A percentile compares a stretch with the other conserved stretches of the same genome.
These are phyloP conservation scores for Strobilomyces dryophilus DNA, from an alignment of 768 basidiomycete species.

Conservation along the genomic window DNA sequence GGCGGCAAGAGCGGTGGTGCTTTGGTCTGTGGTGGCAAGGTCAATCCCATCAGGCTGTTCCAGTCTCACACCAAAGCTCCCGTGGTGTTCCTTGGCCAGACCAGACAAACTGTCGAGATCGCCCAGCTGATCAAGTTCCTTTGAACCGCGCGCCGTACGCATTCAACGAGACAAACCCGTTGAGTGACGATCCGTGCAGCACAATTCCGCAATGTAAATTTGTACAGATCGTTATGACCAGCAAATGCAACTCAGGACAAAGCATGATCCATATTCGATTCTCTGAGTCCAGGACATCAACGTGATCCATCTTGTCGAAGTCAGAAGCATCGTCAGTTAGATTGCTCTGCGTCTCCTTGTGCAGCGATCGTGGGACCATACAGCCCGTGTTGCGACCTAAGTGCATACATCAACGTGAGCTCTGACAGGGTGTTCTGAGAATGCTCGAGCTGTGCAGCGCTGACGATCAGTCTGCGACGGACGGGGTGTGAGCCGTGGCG, in stretches of 20 bases:
- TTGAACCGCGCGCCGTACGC: too few relatives aligned
- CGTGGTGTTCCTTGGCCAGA: background rate
- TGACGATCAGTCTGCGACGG: background rate
- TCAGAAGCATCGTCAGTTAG: background rate
- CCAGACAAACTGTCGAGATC: too few relatives aligned
- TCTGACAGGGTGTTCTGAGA: constrained; percentile 51
- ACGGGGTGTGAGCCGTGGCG: too few relatives aligned
- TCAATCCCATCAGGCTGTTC: constrained; percentile 9
- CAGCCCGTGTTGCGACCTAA: constrained; percentile 80
- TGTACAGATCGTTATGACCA: too few relatives aligned
- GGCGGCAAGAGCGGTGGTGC: accelerated
- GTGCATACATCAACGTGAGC: constrained; percentile 76
- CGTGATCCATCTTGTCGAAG: too few relatives aligned
- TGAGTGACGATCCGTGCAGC: too few relatives aligned
- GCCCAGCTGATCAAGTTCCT: too few relatives aligned
- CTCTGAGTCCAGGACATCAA: too few relatives aligned
- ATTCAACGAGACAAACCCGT: too few relatives aligned
- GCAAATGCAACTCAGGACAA: too few relatives aligned
- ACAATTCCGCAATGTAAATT: too few relatives aligned
- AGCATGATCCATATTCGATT: too few relatives aligned
- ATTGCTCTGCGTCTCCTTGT: constrained; percentile 15
- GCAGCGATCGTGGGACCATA: constrained; percentile 42
- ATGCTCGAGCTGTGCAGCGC: background rate
- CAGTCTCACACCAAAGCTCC: constrained; percentile 9
- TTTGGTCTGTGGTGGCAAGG: constrained; percentile 2